A percentile compares a stretch with the other conserved stretches of the same genome.
These are phyloP conservation scores for Kwoniella dendrophila DNA, from an alignment of 768 basidiomycete species.

Conservation along the genomic window DNA sequence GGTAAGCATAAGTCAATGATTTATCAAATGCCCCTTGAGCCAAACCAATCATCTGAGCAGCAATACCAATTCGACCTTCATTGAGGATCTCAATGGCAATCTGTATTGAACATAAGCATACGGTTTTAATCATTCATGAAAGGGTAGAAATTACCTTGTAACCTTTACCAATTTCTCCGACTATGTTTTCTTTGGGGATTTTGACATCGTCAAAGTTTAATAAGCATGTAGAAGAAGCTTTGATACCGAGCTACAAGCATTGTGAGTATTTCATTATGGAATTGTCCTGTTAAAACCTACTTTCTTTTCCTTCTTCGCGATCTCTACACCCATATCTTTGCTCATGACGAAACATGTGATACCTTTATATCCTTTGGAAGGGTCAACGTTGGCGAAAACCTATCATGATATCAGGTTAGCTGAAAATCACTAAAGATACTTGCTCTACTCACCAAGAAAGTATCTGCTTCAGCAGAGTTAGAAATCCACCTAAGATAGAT, in stretches of 20 bases:
- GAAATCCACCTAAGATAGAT: constrained; percentile 73
- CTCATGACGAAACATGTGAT: constrained; percentile 97
- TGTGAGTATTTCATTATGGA: neutral
- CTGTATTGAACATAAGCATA: constrained; percentile 50
- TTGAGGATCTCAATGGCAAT: constrained; percentile 96
- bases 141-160: constrained; percentile 66
- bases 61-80: constrained; percentile 96
- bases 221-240: constrained; percentile 92
- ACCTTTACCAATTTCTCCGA: constrained; percentile 78
- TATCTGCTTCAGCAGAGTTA: constrained; percentile 86
- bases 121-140: neutral
- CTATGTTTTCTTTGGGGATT: constrained; percentile 79
- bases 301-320: constrained; percentile 99
- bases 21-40: constrained; percentile 97
- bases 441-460: constrained; percentile 56
- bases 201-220: constrained; percentile 91
- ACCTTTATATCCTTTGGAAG: constrained; percentile 95
- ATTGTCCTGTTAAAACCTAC: constrained; percentile 27
- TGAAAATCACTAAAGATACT: neutral
- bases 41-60: constrained; percentile 96
- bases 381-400: constrained; percentile 94
- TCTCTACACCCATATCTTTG: constrained; percentile 93
- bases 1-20: constrained; percentile 90
- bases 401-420: constrained; percentile 47
- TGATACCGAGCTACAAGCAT: constrained; percentile 70